phyloP scores from a whole-genome alignment of 2,329 filamentous ascomycete species.

The Colletotrichum neosansevieriae region DNA sequence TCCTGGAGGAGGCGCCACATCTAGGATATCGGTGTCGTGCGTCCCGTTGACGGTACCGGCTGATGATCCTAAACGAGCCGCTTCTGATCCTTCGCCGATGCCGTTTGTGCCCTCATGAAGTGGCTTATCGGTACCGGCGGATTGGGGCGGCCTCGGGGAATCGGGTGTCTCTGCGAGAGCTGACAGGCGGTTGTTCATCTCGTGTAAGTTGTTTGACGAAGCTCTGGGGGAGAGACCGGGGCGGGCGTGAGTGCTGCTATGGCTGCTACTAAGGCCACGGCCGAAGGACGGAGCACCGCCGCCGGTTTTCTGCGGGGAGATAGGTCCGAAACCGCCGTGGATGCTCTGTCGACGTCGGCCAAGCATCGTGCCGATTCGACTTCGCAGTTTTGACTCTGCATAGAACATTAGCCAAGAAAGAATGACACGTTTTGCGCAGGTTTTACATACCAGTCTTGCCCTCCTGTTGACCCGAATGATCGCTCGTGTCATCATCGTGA shows the following conservation, averaged over 20 bases:
- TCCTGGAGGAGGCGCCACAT: conserved; percentile 64
- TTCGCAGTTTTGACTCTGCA: conserved; percentile 69
- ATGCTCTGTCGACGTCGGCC: conserved; percentile 75
- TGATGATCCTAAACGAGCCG: conserved; percentile 47
- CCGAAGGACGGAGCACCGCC: conserved; percentile 63
- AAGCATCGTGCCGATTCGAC: conserved; percentile 77
- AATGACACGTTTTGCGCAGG: neutral
- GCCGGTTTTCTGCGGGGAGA: conserved; percentile 65
- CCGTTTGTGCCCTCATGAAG: conserved; percentile 62
- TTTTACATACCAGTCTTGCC: conserved; percentile 44
- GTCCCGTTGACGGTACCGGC: conserved; percentile 61
- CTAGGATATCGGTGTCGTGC: conserved; percentile 59
- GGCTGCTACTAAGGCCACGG: conserved; percentile 66
- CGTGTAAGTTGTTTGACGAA: conserved; percentile 70
- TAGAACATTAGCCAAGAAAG: conserved; percentile 43
- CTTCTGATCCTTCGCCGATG: conserved; percentile 51
- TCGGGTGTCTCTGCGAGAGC: conserved; percentile 70
- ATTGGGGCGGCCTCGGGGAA: conserved; percentile 45
- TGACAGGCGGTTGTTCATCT: conserved; percentile 65
- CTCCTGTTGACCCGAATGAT: conserved; percentile 53
- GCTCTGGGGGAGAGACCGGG: conserved; percentile 65
- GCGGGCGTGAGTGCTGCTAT: conserved; percentile 66
- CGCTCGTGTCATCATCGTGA: conserved; percentile 58
- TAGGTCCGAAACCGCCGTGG: conserved; percentile 69
- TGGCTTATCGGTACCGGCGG: conserved; percentile 46